phyloP scores from a whole-genome alignment of 352 stramenopile genomes.

The Phytophthora hybrid region DNA sequence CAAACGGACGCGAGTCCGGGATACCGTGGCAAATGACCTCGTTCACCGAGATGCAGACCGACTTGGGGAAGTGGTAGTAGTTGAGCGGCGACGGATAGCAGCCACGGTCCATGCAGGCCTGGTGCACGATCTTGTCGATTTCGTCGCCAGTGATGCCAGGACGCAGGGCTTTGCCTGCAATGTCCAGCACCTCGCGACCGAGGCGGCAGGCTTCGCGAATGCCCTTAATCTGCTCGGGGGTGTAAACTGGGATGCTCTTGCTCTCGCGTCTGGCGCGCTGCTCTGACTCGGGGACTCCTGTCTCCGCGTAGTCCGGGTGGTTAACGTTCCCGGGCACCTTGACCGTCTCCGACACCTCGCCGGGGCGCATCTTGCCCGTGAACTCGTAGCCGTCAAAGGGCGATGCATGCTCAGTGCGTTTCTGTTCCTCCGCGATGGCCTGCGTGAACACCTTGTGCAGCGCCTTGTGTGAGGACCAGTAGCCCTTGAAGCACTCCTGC shows the following conservation, averaged over 20 bases:
- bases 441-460: constrained; percentile 95
- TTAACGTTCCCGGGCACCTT: constrained; percentile 83
- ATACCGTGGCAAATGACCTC: constrained; percentile 98
- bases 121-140: constrained; percentile 96
- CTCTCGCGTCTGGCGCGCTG: constrained; percentile 52
- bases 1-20: constrained; percentile 94
- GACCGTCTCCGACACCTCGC: constrained; percentile 75
- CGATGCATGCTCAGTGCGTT: constrained; percentile 19
- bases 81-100: constrained; percentile 98
- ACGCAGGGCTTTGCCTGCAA: constrained; percentile 87
- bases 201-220: constrained; percentile 91
- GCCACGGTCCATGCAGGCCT: constrained; percentile 90
- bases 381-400: constrained; percentile 83
- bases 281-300: constrained; percentile 74
- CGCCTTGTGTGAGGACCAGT: constrained; percentile 96
- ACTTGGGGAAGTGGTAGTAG: constrained; percentile 98
- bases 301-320: constrained; percentile 91
- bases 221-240: constrained; percentile 91
- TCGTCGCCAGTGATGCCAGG: constrained; percentile 96
- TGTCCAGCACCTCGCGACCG: constrained; percentile 96
- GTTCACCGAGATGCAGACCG: constrained; percentile 91
- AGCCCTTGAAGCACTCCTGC: constrained; percentile 97
- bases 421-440: constrained; percentile 47
- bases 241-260: constrained; percentile 93
- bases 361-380: constrained; percentile 87